phyloP scores from a whole-genome alignment of 306 rosid genomes.

The Vicia sativa region DNA sequence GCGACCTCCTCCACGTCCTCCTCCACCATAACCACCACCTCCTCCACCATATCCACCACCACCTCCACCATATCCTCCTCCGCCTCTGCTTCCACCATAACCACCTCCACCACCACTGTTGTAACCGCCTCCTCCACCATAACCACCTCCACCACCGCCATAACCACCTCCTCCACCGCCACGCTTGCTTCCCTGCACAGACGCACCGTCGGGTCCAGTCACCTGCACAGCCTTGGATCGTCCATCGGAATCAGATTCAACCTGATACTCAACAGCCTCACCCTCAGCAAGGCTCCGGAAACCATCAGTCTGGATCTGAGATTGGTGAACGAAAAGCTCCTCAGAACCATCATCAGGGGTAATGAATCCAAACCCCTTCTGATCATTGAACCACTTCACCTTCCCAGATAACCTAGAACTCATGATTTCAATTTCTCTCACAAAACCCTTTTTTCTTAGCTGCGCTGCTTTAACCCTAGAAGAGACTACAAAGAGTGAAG shows the following conservation, averaged over 20 bases:
- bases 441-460: background rate
- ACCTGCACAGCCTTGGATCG: constrained; percentile 89
- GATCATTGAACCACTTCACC: constrained; percentile 93
- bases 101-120: constrained; percentile 31
- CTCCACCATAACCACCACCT: background rate
- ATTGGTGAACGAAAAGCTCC: constrained; percentile 85
- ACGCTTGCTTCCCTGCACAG: constrained; percentile 67
- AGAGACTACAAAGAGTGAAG: background rate
- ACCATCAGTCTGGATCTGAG: constrained; percentile 75
- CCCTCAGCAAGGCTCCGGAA: constrained; percentile 82
- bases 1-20: constrained; percentile 29
- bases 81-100: background rate
- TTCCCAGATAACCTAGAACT: constrained; percentile 59
- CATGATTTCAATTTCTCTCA: constrained; percentile 38
- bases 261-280: constrained; percentile 68
- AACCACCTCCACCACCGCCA: constrained; percentile 1
- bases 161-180: constrained; percentile 37
- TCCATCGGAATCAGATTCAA: constrained; percentile 63
- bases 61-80: constrained; percentile 16
- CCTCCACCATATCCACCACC: constrained; percentile 34
- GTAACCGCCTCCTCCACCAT: constrained; percentile 1
- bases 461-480: constrained; percentile 29
- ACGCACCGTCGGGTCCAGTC: constrained; percentile 63
- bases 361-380: constrained; percentile 87
- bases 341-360: constrained; percentile 79